These are phyloP conservation scores for Backusella morwellensis DNA, from an alignment of 192 early-diverging fungal genomes.

Conservation along the genomic window DNA sequence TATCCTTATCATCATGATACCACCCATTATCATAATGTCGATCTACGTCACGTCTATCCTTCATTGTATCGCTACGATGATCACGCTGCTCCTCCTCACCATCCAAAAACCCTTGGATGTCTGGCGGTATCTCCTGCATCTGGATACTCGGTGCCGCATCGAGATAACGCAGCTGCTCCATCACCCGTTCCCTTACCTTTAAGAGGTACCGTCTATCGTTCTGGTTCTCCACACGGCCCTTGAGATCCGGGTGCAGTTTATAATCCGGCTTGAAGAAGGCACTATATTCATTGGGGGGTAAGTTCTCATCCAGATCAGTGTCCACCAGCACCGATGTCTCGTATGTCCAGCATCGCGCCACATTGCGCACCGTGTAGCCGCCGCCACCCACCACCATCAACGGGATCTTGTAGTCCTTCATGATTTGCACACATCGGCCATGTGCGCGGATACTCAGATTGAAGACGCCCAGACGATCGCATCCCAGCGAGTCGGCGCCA, in stretches of 20 bases:
- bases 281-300: constrained; percentile 74
- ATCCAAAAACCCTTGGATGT: constrained; percentile 53
- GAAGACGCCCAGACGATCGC: constrained; percentile 53
- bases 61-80: constrained; percentile 39
- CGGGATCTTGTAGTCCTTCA: constrained; percentile 78
- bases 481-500: constrained; percentile 64
- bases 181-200: constrained; percentile 64
- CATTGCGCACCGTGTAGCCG: constrained; percentile 92
- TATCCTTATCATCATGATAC: constrained; percentile 39
- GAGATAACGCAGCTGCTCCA: constrained; percentile 87
- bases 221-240: constrained; percentile 81
- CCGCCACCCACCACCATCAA: constrained; percentile 83
- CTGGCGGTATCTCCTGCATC: constrained; percentile 85
- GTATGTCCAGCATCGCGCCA: constrained; percentile 92
- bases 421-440: constrained; percentile 74
- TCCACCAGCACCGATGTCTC: constrained; percentile 86
- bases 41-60: constrained; percentile 19
- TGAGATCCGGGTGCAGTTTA: constrained; percentile 82
- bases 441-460: constrained; percentile 66
- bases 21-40: constrained; percentile 28
- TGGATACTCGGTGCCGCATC: constrained; percentile 93
- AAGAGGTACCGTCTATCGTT: constrained; percentile 83
- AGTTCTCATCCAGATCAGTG: constrained; percentile 65
- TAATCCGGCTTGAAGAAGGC: constrained; percentile 90
- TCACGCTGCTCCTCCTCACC: constrained; percentile 54